Percentiles rank a stretch among this genome's conserved stretches.
phyloP scores from a whole-genome alignment of 2,329 filamentous ascomycete genomes.

The Clonostachys solani region DNA sequence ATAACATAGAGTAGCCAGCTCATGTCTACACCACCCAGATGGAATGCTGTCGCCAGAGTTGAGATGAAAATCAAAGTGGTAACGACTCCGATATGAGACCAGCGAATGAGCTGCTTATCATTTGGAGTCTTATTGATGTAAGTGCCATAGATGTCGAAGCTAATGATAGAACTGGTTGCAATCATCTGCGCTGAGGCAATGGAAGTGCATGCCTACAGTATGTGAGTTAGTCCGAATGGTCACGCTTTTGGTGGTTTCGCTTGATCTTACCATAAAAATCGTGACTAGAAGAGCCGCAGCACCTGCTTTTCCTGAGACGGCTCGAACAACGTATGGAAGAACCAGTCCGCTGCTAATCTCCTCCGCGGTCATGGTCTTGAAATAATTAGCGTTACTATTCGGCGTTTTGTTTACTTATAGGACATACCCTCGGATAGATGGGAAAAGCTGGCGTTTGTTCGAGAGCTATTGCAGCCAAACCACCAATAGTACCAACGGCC shows the following conservation, averaged over 20 bases:
- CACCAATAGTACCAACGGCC: constrained; percentile 14
- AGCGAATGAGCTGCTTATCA: neutral
- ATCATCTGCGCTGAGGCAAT: constrained; percentile 66
- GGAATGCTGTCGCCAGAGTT: constrained; percentile 11
- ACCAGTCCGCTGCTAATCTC: constrained; percentile 2
- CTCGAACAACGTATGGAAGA: constrained; percentile 1
- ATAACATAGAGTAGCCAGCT: constrained; percentile 68
- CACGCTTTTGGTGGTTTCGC: too few species aligned
- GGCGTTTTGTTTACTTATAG: too few species aligned
- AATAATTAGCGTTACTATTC: neutral
- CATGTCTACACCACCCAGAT: constrained; percentile 70
- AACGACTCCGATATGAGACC: neutral
- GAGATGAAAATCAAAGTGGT: neutral
- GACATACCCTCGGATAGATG: constrained; percentile 1
- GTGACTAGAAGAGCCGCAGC: constrained; percentile 1
- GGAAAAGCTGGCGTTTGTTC: constrained; percentile 1
- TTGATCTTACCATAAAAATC: neutral
- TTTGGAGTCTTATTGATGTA: neutral
- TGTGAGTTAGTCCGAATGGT: too few species aligned
- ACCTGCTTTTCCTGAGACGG: constrained; percentile 1
- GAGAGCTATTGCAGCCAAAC: neutral
- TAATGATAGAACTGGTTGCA: constrained; percentile 78
- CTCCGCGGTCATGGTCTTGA: neutral
- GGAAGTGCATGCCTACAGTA: neutral
- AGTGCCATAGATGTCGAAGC: constrained; percentile 68